These are phyloP conservation scores for Auricularia auricula-judae DNA, from an alignment of 768 basidiomycete species.

Conservation along the genomic window DNA sequence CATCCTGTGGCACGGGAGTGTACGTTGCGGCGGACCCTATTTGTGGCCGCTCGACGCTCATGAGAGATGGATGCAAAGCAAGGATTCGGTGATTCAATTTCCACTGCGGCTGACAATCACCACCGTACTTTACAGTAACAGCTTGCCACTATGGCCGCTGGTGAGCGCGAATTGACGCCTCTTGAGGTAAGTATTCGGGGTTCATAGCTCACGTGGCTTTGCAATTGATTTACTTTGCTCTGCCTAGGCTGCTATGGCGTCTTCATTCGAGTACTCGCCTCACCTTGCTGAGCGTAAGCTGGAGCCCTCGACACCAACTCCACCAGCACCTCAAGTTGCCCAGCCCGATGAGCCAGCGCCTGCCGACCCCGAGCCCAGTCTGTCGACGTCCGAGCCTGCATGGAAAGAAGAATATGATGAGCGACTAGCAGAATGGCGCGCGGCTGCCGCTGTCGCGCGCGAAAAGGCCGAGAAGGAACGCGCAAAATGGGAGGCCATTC, in stretches of 20 bases:
- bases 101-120: neutral
- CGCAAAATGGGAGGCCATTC: slow-evolving; percentile 54
- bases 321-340: neutral
- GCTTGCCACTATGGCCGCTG: neutral
- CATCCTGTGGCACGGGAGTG: neutral
- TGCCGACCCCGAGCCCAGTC: neutral
- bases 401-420: slow-evolving; percentile 65
- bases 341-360: slow-evolving; percentile 10
- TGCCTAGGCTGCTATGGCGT: slow-evolving; percentile 19
- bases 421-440: slow-evolving; percentile 60
- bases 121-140: neutral
- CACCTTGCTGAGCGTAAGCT: slow-evolving; percentile 14
- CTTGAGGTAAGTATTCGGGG: neutral
- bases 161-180: neutral
- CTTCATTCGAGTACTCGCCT: slow-evolving; percentile 17
- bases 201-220: neutral
- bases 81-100: no score
- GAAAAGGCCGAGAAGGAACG: slow-evolving; percentile 67
- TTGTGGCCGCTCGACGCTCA: no score
- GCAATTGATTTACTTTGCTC: neutral
- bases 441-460: slow-evolving; percentile 58
- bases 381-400: slow-evolving; percentile 22
- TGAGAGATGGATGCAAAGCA: no score
- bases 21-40: neutral
- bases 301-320: slow-evolving; percentile 5